Evolutionary conservation across 176 grass and related monocot species (phyloP), one percentile per base, ranked within the genome.

Genomic region (Carex littledalei): DNA sequence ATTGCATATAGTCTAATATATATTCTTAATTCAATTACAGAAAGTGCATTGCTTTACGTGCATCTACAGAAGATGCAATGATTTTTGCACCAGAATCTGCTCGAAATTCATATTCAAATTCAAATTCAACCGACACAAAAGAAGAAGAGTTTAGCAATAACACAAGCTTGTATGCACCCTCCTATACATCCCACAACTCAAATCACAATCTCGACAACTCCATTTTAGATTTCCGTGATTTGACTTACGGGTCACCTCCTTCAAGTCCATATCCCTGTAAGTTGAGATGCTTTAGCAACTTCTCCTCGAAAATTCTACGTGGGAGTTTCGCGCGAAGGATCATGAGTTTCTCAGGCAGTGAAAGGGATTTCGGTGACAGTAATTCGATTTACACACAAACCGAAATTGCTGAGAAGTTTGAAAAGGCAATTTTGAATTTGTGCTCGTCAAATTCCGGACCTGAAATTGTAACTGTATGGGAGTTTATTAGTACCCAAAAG

Each of bases 201-300:
- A 84, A 85, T 63, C 85, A 84, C 79, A 91, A 93, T 86, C 81
- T 94, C 15, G 80, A 81, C 45, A 88, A 89, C 86, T 94, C 85
- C 10, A 78, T 94, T 12, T 84, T 98, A 43, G 88, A 89, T 81
- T 71, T 93, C 73, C 92, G 86, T 39, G 91, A 67, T 67, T 31
- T 68, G 43, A 83, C 39, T 68, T 67, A 59, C 2, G 49, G 34
- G 21, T 83, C 61, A 31, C 81, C 62, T 50, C 62, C 62, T 53
- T 13, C 50, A 26, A 56, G 74, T 56, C 24, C 74, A 22, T 21
- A 34, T 78, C 21, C 74, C 50, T 39, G 47, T 18, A 83, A 94
- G 18, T 88, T 94, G 39, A 93, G 93, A 92, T 99, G 93, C 87
- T 95, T 95, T 85, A 95, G 89, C 81, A 94, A 79, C 82, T 98